Evolutionary conservation across 148 eudicot species (phyloP), one percentile per base, ranked within the genome.

Genomic region (Fagopyrum tataricum): DNA sequence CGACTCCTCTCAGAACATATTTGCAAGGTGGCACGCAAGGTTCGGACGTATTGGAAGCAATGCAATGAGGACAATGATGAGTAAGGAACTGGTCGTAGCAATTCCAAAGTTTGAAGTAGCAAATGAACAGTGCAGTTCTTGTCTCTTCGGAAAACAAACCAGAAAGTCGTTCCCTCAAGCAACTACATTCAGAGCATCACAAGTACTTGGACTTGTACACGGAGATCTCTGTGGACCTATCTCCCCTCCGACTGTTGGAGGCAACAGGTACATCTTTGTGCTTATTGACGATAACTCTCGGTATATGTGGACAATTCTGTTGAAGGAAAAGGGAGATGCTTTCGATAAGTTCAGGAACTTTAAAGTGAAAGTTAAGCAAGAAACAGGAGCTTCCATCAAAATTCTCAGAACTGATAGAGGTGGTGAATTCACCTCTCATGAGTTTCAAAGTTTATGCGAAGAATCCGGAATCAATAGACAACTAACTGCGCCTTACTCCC

Each of bases 201-300:
- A 17, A 51, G n/a, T 51, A 3, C n/a, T 51, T 17, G 56, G 15
- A 51, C 56, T 51, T 13, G n/a, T 51, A 17, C 56, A 51, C 56
- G 56, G 56, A 17, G 56, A 51, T 51, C 56, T 51, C 17, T 14
- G 56, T 17, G 56, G 56, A 13, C n/a, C 21, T 13, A 51, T 51
- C 17, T 51, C 56, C 17, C 56, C 56, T 51, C 56, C 56, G 18
- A 51, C 21, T 46, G 14, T 5, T 0, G 64, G 64, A 58, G 64
- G 64, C 21, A 58, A 58, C 64, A 18, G 5, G 31, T 15, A n/a
- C 31, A n/a, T 58, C 31, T n/a, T 14, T 18, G 24, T 58, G 11
- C 31, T 61, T 61, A 61, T 61, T 61, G 31, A 61, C 40, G 67
- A 61, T 61, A 21, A 61, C 21, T 61, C 67, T 21, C 67, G 67